phyloP scores from a whole-genome alignment of 257 asterid genomes.

The Capsicum chinense region DNA sequence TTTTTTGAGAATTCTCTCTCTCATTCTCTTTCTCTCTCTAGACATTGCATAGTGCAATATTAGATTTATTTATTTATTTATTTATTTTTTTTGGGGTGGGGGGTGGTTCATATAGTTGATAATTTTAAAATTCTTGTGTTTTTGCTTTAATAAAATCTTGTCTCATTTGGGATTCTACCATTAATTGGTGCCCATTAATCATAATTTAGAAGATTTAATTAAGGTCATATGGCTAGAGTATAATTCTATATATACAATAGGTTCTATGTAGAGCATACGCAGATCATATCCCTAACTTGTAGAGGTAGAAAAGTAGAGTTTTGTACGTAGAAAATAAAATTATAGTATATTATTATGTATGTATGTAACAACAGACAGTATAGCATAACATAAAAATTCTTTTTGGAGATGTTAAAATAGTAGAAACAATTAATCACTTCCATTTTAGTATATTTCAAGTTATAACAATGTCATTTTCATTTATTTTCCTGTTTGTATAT shows the following conservation, averaged over 20 bases:
- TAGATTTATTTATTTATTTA: not conserved
- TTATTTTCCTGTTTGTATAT: not conserved
- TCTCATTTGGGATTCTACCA: not conserved
- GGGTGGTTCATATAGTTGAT: not conserved
- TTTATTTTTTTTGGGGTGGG: not conserved
- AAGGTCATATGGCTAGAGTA: not conserved
- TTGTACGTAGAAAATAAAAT: not conserved
- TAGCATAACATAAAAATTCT: no score
- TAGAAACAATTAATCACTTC: not conserved
- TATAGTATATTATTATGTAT: not conserved
- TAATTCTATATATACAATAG: not conserved
- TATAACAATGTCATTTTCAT: not conserved
- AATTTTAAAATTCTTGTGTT: not conserved
- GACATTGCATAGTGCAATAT: not conserved
- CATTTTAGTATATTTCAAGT: not conserved
- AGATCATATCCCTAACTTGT: no score
- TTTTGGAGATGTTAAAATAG: not conserved
- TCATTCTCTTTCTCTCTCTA: not conserved
- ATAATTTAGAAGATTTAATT: slow-evolving; percentile 27
- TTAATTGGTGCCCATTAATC: slow-evolving; percentile 34
- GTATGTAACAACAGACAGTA: no score
- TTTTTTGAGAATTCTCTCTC: not conserved
- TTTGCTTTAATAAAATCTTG: not conserved
- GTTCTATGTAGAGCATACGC: not conserved
- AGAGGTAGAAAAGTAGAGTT: not conserved